Percentiles rank a stretch among this genome's conserved stretches.
phyloP scores from a whole-genome alignment of 2,329 filamentous ascomycete species.

The Pseudocercospora vitis region DNA sequence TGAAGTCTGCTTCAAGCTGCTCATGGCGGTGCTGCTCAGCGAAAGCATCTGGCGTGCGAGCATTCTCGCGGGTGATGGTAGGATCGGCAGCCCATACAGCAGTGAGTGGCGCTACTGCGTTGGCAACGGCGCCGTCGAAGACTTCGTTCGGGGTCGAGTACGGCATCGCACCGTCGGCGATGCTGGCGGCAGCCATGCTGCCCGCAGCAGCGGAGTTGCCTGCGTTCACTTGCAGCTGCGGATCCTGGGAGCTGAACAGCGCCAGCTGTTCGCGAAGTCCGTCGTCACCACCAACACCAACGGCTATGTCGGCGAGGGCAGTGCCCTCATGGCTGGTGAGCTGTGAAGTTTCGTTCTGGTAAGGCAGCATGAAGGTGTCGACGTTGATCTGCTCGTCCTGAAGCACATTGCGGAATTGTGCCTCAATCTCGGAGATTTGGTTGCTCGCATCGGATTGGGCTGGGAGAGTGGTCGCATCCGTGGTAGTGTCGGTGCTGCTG shows the following conservation, averaged over 20 bases:
- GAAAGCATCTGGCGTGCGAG: slow-evolving; percentile 4
- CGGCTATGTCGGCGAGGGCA: neutral
- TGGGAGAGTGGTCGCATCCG: slow-evolving; percentile 20
- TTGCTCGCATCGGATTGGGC: slow-evolving; percentile 10
- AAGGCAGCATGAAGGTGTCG: slow-evolving; percentile 4
- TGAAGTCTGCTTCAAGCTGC: slow-evolving; percentile 7
- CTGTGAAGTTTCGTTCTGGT: slow-evolving; percentile 4
- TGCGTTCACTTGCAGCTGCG: slow-evolving; percentile 8
- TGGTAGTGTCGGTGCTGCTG: slow-evolving; percentile 14
- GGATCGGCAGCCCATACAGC: slow-evolving; percentile 2
- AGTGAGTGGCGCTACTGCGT: neutral
- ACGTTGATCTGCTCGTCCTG: neutral
- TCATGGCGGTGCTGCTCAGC: neutral
- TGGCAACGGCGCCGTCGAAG: neutral
- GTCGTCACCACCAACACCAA: neutral
- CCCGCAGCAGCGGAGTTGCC: neutral
- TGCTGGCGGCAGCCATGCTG: slow-evolving; percentile 3
- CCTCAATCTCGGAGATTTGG: slow-evolving; percentile 8
- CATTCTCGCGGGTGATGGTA: slow-evolving; percentile 1
- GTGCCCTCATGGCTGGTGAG: neutral
- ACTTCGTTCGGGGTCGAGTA: slow-evolving; percentile 3
- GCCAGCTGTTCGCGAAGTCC: neutral
- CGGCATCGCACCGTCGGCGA: neutral
- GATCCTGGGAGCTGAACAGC: slow-evolving; percentile 4
- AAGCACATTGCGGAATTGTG: neutral